Conservation (phyloP, 345 rosid genomes). For the Eucalyptus curtisii region DNA sequence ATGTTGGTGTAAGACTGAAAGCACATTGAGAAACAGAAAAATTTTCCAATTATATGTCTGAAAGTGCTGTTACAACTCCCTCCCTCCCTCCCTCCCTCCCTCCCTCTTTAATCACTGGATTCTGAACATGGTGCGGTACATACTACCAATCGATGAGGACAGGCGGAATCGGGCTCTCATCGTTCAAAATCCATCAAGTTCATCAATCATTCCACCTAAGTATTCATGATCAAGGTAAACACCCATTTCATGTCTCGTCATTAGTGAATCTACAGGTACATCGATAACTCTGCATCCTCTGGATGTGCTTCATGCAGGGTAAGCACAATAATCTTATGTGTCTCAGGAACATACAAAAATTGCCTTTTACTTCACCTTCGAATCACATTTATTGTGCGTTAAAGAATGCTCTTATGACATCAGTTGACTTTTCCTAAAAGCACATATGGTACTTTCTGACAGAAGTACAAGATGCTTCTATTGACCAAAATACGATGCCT, state of each 20-base stretch:
- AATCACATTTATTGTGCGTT: background rate
- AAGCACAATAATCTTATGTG: background rate
- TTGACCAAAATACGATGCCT: background rate
- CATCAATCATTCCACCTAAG: background rate
- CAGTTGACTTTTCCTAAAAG: background rate
- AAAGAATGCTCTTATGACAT: background rate
- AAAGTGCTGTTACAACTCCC: background rate
- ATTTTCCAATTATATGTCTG: background rate
- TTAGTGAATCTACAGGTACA: background rate
- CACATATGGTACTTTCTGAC: background rate
- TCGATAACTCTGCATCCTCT: background rate
- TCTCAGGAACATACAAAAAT: background rate
- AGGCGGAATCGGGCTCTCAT: background rate
- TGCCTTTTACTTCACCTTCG: background rate
- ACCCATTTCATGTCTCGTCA: background rate
- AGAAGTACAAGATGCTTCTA: background rate
- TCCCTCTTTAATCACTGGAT: background rate
- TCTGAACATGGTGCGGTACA: background rate
- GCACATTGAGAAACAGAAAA: background rate
- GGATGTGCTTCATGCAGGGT: background rate
- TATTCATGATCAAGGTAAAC: background rate
- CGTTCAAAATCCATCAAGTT: background rate
- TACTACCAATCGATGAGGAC: background rate
- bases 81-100: background rate
- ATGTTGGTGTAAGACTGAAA: background rate